A percentile compares a stretch with the other conserved stretches of the same genome.
Evolutionary conservation across 2,329 filamentous ascomycete species (phyloP).

Genomic region (Botrytis cinerea): DNA sequence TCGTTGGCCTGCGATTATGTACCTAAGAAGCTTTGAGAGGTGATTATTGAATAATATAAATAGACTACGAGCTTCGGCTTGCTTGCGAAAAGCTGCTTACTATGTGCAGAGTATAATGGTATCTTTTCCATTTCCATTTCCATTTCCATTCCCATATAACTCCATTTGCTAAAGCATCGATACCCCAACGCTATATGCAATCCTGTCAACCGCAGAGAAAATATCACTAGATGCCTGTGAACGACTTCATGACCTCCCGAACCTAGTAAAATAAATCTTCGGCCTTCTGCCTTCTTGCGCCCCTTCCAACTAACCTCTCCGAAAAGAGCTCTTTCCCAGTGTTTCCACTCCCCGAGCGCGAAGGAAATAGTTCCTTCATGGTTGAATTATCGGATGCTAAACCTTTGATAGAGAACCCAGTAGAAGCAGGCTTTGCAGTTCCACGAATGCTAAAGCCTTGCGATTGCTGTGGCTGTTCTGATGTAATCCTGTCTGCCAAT

Average conservation of each 20-base stretch:
- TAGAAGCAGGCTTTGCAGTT: slow-evolving; percentile 48
- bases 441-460: slow-evolving; percentile 61
- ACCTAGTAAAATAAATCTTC: slow-evolving; percentile 70
- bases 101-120: slow-evolving; percentile 12
- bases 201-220: not conserved
- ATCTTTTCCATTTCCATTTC: slow-evolving; percentile 20
- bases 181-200: not conserved
- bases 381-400: slow-evolving; percentile 55
- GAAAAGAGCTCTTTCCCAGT: slow-evolving; percentile 70
- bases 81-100: slow-evolving; percentile 9
- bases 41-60: slow-evolving; percentile 15
- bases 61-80: not conserved
- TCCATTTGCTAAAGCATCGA: slow-evolving; percentile 17
- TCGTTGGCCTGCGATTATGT: not conserved
- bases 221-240: not conserved
- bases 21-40: not conserved
- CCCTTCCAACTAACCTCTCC: slow-evolving; percentile 58
- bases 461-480: slow-evolving; percentile 42
- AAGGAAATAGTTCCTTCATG: slow-evolving; percentile 68
- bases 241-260: not conserved
- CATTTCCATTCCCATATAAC: slow-evolving; percentile 4
- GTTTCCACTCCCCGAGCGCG: slow-evolving; percentile 58
- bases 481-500: slow-evolving; percentile 35
- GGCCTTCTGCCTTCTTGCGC: slow-evolving; percentile 63
- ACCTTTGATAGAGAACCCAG: slow-evolving; percentile 68